Evolutionary conservation across 1,139 yeast genomes (phyloP).

Genomic region (Wickerhamomyces sp.): DNA sequence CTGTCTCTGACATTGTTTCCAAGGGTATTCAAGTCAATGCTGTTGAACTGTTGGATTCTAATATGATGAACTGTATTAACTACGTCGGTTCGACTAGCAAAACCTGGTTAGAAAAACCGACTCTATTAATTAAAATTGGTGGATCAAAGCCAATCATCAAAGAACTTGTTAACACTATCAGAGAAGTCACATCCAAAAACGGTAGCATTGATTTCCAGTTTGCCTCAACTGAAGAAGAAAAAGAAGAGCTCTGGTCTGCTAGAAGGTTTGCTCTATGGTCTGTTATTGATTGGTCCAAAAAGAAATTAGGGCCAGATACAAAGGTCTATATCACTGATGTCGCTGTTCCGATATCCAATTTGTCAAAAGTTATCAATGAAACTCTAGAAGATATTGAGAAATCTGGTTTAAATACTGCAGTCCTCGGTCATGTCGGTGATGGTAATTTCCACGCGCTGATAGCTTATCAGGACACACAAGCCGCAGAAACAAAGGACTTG

Average conservation of each 20-base stretch:
- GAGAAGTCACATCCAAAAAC: conserved; percentile 36
- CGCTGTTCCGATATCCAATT: conserved; percentile 55
- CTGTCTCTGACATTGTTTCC: conserved; percentile 51
- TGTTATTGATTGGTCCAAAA: conserved; percentile 55
- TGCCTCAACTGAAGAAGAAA: conserved; percentile 52
- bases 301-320: conserved; percentile 40
- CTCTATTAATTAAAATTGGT: conserved; percentile 61
- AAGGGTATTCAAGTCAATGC: conserved; percentile 60
- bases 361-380: conserved; percentile 45
- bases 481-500: conserved; percentile 25
- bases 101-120: conserved; percentile 54
- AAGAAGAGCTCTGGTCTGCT: conserved; percentile 62
- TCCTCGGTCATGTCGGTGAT: conserved; percentile 62
- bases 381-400: conserved; percentile 44
- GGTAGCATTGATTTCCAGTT: conserved; percentile 42
- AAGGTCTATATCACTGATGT: conserved; percentile 63
- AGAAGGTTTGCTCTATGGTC: conserved; percentile 67
- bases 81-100: conserved; percentile 36
- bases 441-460: conserved; percentile 61
- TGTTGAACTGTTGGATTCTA: conserved; percentile 56
- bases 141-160: conserved; percentile 45
- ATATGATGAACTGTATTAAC: conserved; percentile 52
- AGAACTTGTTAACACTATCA: conserved; percentile 41
- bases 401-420: conserved; percentile 47
- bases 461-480: conserved; percentile 37